phyloP scores from a whole-genome alignment of 2,329 filamentous ascomycete genomes.

The Phialocephala subalpina region DNA sequence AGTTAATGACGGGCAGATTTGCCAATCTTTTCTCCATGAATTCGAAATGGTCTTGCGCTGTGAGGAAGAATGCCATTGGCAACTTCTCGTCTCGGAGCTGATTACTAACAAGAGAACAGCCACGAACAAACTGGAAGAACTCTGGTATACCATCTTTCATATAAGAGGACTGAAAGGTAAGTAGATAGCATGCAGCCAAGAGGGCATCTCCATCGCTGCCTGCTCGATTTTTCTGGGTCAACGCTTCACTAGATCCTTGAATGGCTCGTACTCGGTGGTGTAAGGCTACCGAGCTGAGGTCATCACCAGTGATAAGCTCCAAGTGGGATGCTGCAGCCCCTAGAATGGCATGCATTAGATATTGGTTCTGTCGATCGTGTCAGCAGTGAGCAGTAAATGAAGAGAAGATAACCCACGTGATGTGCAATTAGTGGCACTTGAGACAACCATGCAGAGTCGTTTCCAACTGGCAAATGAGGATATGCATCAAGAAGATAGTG shows the following conservation, averaged over 20 bases:
- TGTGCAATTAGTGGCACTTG: slow-evolving; percentile 73
- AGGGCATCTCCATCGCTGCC: slow-evolving; percentile 66
- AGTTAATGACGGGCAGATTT: slow-evolving; percentile 54
- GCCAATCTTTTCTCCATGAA: slow-evolving; percentile 55
- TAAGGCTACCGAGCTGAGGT: slow-evolving; percentile 57
- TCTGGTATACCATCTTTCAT: slow-evolving; percentile 66
- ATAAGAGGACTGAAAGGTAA: slow-evolving; percentile 65
- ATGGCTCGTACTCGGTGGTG: slow-evolving; percentile 72
- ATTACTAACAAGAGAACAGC: slow-evolving; percentile 61
- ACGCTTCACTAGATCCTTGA: slow-evolving; percentile 64
- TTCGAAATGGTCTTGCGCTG: slow-evolving; percentile 51
- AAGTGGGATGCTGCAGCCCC: slow-evolving; percentile 74
- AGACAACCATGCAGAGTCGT: slow-evolving; percentile 72
- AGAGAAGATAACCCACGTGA: slow-evolving; percentile 55
- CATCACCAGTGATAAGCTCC: slow-evolving; percentile 53
- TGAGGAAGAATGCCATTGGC: slow-evolving; percentile 58
- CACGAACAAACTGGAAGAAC: slow-evolving; percentile 67
- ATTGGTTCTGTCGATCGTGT: slow-evolving; percentile 59
- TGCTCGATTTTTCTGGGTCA: slow-evolving; percentile 51
- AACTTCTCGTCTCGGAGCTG: slow-evolving; percentile 60
- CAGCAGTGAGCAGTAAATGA: slow-evolving; percentile 2
- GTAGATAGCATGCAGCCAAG: slow-evolving; percentile 64
- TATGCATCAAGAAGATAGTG: slow-evolving; percentile 69
- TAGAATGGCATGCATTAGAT: slow-evolving; percentile 75
- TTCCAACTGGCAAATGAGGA: slow-evolving; percentile 70